Evolutionary conservation across 305 asterid genomes (phyloP), one percentile per base, ranked within the genome.

Genomic region (Ajuga reptans): DNA sequence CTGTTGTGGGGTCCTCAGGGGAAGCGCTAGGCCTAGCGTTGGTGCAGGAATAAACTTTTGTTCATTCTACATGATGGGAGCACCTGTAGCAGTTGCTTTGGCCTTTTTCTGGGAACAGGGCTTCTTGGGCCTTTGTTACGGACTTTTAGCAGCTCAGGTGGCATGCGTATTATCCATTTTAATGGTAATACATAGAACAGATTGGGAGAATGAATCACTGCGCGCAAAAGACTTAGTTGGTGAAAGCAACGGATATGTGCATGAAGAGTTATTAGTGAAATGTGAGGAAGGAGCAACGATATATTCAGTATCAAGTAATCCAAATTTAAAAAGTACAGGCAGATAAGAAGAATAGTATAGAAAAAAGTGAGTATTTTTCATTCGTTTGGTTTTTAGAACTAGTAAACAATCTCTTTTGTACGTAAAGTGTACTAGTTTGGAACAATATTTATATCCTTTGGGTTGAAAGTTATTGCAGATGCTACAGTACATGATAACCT

Each of bases 121-220:
- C 17, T 89, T 89, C 80, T 49, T 74, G 68, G 97, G 97, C 71
- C 91, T 91, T 52, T 89, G 95, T 68, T 91, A 83, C 37, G 97
- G 97, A 69, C 97, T 91, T 82, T 72, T 91, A 74, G 95, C 87
- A 33, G 96, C 97, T 66, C 96, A 91, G 72, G 79, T 91, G 72
- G 89, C 80, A 1, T 91, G 97, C 68, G 80, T 84, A 56, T 52
- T 87, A 51, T 89, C 91, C 60, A 89, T 87, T 78, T 73, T 84
- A 76, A 80, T 78, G 69, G 89, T 82, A 49, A 75, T 84, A 62
- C 77, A 84, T 72, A 83, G 68, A 57, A 91, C 90, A 37, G 89
- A 89, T 68, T 91, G 96, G 97, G 90, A 89, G 55, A 81, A 68
- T 45, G 93, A 89, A 68, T 85, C 93, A 4, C 14, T 78, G 50